Base-by-base conservation (phyloP, 1,284 basidiomycete genomes). In the Malassezia vespertilionis region DNA sequence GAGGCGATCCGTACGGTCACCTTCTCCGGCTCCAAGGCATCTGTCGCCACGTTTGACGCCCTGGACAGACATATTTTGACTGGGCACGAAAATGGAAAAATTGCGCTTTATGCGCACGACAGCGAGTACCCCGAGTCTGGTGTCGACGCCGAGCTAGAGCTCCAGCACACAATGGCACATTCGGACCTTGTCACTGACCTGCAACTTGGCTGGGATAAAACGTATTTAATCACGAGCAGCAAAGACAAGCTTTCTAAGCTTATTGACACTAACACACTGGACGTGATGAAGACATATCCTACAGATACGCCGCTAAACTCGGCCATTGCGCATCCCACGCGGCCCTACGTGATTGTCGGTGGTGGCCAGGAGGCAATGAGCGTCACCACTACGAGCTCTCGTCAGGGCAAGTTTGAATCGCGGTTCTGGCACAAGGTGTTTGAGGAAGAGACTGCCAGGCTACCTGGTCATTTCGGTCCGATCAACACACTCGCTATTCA, bases 381-480 rank as follows among this genome's bases (percentile, higher is more conserved):
- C 65, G 91, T 97, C 46, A 96, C 93, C 12, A 96, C 88, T 4
- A 97, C 91, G 2, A 87, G 85, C 5, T 72, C 82, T 28, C 80
- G 91, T 46, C 86, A 93, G 71, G 93, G 91, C 32, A 91, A 93
- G 73, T 99, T 99, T 72, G 93, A 97, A 75, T 88, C 89, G 3
- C 79, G 90, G 37, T 96, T 97, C 76, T 97, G 89, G 88, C 91
- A 99, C 77, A 88, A 86, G 68, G 79, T 97, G 33, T 88, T 96
- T 63, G 91, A 96, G 73, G 91, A 97, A 76, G 91, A 97, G 73
- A 84, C 95, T 52, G 88, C 90, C 18, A 81, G 90, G 30, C 88
- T 99, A 5, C 65, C 67, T 1, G 67, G 65, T 43, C 53, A 95
- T 58, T 79, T 95, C 73, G 91, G 91, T 32, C 91, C 93, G 40